phyloP scores from a whole-genome alignment of 345 rosid genomes.

The Salix purpurea region DNA sequence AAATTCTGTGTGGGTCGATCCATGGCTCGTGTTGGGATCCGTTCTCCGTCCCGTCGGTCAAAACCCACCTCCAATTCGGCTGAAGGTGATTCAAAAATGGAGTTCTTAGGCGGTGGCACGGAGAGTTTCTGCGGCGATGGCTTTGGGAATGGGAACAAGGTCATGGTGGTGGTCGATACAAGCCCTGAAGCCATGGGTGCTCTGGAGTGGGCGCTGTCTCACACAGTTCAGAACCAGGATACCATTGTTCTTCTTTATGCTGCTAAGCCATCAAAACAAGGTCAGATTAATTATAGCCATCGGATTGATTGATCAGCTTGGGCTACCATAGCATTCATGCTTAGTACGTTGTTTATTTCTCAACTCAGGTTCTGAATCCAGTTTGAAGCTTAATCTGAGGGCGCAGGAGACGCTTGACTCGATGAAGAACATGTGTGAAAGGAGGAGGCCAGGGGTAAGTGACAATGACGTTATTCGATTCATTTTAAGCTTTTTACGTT shows the following conservation, averaged over 20 bases:
- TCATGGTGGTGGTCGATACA: constrained; percentile 83
- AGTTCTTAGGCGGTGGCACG: constrained; percentile 34
- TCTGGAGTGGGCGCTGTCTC: constrained; percentile 87
- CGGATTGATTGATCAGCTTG: no score
- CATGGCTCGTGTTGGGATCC: constrained; percentile 29
- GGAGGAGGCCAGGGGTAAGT: constrained; percentile 70
- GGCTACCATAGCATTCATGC: no score
- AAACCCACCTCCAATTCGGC: constrained; percentile 28
- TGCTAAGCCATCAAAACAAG: constrained; percentile 38
- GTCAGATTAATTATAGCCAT: constrained; percentile 13
- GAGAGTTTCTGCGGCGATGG: constrained; percentile 14
- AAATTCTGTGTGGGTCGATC: constrained; percentile 40
- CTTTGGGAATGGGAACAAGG: constrained; percentile 44
- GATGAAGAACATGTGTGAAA: constrained; percentile 57
- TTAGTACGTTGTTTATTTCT: neutral
- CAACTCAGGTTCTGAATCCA: constrained; percentile 29
- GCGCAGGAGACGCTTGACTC: constrained; percentile 47
- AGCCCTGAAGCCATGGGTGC: constrained; percentile 67
- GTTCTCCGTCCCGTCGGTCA: constrained; percentile 42
- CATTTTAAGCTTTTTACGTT: neutral
- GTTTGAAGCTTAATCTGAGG: constrained; percentile 39
- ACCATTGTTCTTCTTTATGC: constrained; percentile 57
- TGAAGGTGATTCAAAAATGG: constrained; percentile 44
- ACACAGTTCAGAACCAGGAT: constrained; percentile 54
- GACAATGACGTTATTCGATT: no score